Evolutionary conservation across 768 basidiomycete species (phyloP), one percentile per base, ranked within the genome.

Genomic region (Termitomyces eurrhizus): DNA sequence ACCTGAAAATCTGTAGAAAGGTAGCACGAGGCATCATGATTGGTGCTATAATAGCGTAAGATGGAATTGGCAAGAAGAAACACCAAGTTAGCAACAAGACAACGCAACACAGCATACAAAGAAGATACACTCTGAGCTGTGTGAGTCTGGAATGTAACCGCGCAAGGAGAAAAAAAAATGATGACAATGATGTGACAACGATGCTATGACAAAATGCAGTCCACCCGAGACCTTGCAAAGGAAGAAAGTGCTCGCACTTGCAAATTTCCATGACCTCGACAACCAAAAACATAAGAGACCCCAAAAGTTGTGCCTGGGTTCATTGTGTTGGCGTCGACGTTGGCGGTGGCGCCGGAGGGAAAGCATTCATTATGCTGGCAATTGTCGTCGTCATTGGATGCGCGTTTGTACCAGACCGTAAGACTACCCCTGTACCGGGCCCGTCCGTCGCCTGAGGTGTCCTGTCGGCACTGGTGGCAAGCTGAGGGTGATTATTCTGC

Each of bases 341-440:
- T 16, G 63, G 63, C 14, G 60, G 39, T 11, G 57, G 55, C 32
- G 51, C 65, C 1, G 74, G 69, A 9, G 84, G 79, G 69, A 87
- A 88, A n/a, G 86, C 86, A 65, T 86, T 83, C 86, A 89, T 84
- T 63, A 89, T 87, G 61, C 81, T 84, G 37, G 85, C 88, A 68
- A 88, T 83, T 56, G 85, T 81, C 32, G 85, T 74, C 2, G 84
- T 80, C 9, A 81, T 74, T 0, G 75, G 64, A 24, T 70, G 71
- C 26, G 73, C 65, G 36, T 68, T 58, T 35, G 70, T 42, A 32
- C 70, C 59, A 42, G 52, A 66, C 59, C 2, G 62, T 36, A 14
- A 52, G 35, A 7, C 14, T 1, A n/a, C 51, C 37, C 33, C 53
- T 7, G 35, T 41, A 52, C 11, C 33, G 14, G 52, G 35, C 36